Evolutionary conservation across 495 filamentous ascomycete species (phyloP).

Genomic region (Cudoniella acicularis): DNA sequence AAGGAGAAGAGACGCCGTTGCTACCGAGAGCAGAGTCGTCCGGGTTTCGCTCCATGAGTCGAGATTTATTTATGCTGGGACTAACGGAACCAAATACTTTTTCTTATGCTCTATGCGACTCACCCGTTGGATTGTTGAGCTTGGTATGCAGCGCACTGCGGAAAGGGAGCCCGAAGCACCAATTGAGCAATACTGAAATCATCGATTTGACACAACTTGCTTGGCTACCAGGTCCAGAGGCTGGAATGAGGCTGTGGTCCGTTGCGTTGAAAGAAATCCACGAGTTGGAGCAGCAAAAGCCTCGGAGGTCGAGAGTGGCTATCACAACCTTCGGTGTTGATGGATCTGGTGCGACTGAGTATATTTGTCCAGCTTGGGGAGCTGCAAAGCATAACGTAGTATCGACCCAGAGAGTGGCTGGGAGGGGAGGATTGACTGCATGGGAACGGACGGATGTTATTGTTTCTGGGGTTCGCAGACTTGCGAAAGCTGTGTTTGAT

Average conservation of each 20-base stretch:
- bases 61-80: slow-evolving; percentile 13
- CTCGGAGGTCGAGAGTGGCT: slow-evolving; percentile 28
- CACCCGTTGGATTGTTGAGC: slow-evolving; percentile 46
- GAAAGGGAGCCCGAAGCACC: slow-evolving; percentile 27
- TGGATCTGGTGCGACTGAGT: slow-evolving; percentile 18
- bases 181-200: slow-evolving; percentile 37
- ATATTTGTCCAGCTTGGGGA: slow-evolving; percentile 44
- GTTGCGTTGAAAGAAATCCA: slow-evolving; percentile 22
- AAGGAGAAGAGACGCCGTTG: slow-evolving; percentile 5
- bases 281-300: neutral
- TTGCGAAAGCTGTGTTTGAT: slow-evolving; percentile 33
- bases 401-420: slow-evolving; percentile 30
- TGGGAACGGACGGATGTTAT: slow-evolving; percentile 42
- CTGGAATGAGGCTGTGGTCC: slow-evolving; percentile 42
- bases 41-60: slow-evolving; percentile 2
- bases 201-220: slow-evolving; percentile 41
- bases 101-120: slow-evolving; percentile 50
- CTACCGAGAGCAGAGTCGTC: neutral
- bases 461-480: slow-evolving; percentile 31
- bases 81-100: slow-evolving; percentile 44
- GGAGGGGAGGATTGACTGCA: slow-evolving; percentile 32
- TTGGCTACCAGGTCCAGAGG: slow-evolving; percentile 49
- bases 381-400: slow-evolving; percentile 37
- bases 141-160: slow-evolving; percentile 39
- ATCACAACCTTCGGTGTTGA: slow-evolving; percentile 42